Evolutionary conservation across 2,329 filamentous ascomycete genomes (phyloP).

Genomic region (Penicillium corylophilum): DNA sequence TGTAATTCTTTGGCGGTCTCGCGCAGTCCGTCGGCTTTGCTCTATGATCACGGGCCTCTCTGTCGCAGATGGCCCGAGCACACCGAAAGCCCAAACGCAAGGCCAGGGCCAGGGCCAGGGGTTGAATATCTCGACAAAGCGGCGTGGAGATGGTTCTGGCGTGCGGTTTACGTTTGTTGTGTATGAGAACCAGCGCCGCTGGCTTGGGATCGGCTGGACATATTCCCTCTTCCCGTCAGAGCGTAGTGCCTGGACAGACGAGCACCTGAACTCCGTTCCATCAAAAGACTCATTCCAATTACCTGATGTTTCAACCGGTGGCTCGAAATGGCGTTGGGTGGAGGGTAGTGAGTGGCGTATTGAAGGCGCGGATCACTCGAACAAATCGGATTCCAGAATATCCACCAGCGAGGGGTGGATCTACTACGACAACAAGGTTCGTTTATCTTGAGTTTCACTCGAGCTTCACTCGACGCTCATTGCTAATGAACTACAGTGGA

Average conservation of each 20-base stretch:
- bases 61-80: slow-evolving; percentile 49
- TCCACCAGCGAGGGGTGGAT: slow-evolving; percentile 78
- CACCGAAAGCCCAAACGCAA: slow-evolving; percentile 31
- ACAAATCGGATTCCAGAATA: slow-evolving; percentile 38
- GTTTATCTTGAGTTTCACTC: too few relatives aligned
- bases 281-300: slow-evolving; percentile 70
- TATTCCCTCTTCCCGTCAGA: slow-evolving; percentile 88
- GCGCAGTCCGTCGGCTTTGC: slow-evolving; percentile 67
- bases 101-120: slow-evolving; percentile 49
- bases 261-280: slow-evolving; percentile 80
- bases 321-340: slow-evolving; percentile 75
- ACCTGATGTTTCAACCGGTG: slow-evolving; percentile 64
- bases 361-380: slow-evolving; percentile 59
- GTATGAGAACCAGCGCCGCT: slow-evolving; percentile 93
- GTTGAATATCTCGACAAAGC: slow-evolving; percentile 48
- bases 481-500: slow-evolving; percentile 63
- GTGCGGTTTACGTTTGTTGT: slow-evolving; percentile 96
- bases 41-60: slow-evolving; percentile 76
- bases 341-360: slow-evolving; percentile 82
- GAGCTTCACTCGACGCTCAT: neutral
- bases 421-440: slow-evolving; percentile 95
- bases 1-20: slow-evolving; percentile 86
- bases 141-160: slow-evolving; percentile 60
- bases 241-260: slow-evolving; percentile 88
- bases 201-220: slow-evolving; percentile 95